Conservation (phyloP, 192 early-diverging fungal genomes). For the Rhizophagus sp. region DNA sequence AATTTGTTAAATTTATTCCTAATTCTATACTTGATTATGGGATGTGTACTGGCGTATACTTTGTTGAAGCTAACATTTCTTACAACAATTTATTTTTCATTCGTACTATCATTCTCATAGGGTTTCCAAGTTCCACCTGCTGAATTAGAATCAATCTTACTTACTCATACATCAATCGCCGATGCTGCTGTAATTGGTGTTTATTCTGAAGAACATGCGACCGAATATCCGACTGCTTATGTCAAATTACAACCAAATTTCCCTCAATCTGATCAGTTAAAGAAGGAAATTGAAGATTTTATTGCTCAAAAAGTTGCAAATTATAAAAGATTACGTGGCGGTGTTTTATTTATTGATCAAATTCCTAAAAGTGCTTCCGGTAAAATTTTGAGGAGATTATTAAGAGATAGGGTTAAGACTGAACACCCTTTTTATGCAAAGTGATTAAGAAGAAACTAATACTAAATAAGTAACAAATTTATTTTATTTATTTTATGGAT, state of each 20-base stretch:
- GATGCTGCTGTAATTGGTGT: slow-evolving; percentile 72
- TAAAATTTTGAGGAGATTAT: slow-evolving; percentile 78
- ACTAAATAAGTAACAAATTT: no score
- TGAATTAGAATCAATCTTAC: slow-evolving; percentile 77
- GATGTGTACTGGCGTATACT: not conserved
- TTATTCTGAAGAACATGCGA: slow-evolving; percentile 62
- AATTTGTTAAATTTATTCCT: not conserved
- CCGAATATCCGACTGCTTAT: slow-evolving; percentile 78
- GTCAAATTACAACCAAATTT: slow-evolving; percentile 58
- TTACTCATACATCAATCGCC: slow-evolving; percentile 68
- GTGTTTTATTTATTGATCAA: slow-evolving; percentile 66
- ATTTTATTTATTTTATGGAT: no score
- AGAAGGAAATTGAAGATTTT: slow-evolving; percentile 54
- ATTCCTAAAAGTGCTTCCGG: slow-evolving; percentile 81
- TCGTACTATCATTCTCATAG: not conserved
- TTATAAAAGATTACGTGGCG: slow-evolving; percentile 82
- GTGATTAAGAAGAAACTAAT: no score
- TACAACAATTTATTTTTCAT: not conserved
- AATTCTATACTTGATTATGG: no score
- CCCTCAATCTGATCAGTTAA: slow-evolving; percentile 42
- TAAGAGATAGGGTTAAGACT: slow-evolving; percentile 45
- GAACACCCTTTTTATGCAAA: not conserved
- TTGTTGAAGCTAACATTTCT: not conserved
- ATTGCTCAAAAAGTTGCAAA: slow-evolving; percentile 63
- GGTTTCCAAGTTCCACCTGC: slow-evolving; percentile 80